Evolutionary conservation across 1,284 basidiomycete genomes (phyloP), one percentile per base, ranked within the genome.

Genomic region (Cryptococcus amylolentus): DNA sequence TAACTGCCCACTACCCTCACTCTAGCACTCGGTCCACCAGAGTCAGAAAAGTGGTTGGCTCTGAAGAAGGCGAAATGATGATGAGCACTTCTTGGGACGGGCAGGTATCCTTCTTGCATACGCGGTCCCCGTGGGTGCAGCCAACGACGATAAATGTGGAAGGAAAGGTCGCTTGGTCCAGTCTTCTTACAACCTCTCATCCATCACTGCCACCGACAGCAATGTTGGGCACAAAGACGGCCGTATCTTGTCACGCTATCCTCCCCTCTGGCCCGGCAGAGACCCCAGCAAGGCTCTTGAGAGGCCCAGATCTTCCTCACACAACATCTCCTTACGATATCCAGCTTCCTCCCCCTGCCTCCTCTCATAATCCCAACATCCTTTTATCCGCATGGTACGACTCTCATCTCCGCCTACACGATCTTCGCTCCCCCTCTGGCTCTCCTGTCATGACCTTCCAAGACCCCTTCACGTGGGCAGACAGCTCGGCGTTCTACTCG

Each of bases 301-400:
- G 50, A 9, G 71, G 70, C 7, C 66, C 65, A 13, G 63, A 66
- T 14, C 38, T 54, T 18, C 64, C 67, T 10, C 38, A 52, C 6
- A 55, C 57, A n/a, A 69, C 68, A 13, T 67, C 68, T 18, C 62
- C 72, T 8, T 75, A 75, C 56, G 61, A 59, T 26, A 54, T 62
- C n/a, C 52, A 49, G 18, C 50, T 59, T 14, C 55, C 61, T 20
- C 37, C 57, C n/a, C 23, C 37, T 12, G 38, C 44, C 3, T 52
- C 54, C 6, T 31, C 39, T 6, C 49, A 56, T 69, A 49, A 60
- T 40, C 60, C 63, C 31, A 48, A 58, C 39, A 44, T 66, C 2
- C 61, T 77, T 3, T 58, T 77, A 12, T 68, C 66, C 6, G 72
- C 73, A 46, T 78, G 76, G 76, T 75, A 70, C 62, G 76, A 78